Evolutionary conservation across 2,329 filamentous ascomycete genomes (phyloP), one percentile per base, ranked within the genome.

Genomic region (Sarocladium brachiariae): DNA sequence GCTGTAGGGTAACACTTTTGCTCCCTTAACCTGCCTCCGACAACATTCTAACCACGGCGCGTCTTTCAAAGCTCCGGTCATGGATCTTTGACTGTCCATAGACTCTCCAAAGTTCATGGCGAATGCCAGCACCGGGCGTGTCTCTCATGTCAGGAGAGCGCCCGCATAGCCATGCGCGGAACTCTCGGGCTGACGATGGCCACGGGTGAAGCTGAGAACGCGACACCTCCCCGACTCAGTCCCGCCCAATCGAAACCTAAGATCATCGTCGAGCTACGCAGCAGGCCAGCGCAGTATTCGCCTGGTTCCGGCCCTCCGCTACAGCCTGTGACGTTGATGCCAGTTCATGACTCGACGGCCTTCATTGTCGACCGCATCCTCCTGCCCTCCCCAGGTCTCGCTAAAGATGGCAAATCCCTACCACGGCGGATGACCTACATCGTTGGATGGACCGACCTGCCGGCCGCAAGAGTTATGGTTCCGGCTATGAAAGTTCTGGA

Each of bases 281-380:
- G n/a, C 4, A 31, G 43, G 18, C 43, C 43, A 23, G 25, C 43
- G 14, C 24, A 6, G 11, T 49, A 49, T 21, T 14, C 9, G 4
- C 46, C 31, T 14, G 33, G 46, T 4, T 49, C 46, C n/a, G 74
- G 75, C 0, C 78, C 78, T 0, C 66, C 71, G 0, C 62, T 75
- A 2, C 70, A 70, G 3, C 72, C 70, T 9, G 64, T 81, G 14
- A 60, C 68, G n/a, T 62, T 82, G 6, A 61, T 73, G 2, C 77
- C 74, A 2, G 60, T 67, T 1, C 63, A 70, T 58, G 75, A 82
- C 56, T 71, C 73, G 38, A 74, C 73, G 8, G 79, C 76, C n/a
- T 79, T 74, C 57, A 84, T 85, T 37, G 60, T 76, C 54, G 73
- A 76, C 45, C 74, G 76, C 56, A 68, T 77, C 27, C 64, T 80